Percentiles rank a stretch among this genome's conserved stretches.
Evolutionary conservation across 805 yeast species (phyloP).

Genomic region (Zygotorulaspora chibaensis): DNA sequence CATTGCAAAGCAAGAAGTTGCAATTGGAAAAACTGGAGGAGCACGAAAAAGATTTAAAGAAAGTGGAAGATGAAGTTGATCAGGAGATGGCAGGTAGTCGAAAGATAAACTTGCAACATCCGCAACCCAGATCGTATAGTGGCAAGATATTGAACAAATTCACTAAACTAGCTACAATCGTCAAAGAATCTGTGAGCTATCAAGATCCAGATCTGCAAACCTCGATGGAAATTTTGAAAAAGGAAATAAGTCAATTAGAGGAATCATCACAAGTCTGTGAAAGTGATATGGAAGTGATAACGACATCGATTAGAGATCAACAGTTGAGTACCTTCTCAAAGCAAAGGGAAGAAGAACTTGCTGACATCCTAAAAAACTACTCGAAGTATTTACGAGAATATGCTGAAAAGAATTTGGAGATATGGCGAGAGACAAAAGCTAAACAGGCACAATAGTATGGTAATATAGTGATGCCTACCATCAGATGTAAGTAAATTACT

Average conservation of each 20-base stretch:
- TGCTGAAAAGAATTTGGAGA: slow-evolving; percentile 28
- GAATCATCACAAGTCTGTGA: slow-evolving; percentile 27
- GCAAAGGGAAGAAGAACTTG: slow-evolving; percentile 24
- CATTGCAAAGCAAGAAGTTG: slow-evolving; percentile 20
- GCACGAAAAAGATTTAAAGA: slow-evolving; percentile 24
- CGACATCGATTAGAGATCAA: slow-evolving; percentile 29
- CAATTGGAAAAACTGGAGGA: slow-evolving; percentile 28
- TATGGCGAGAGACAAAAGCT: slow-evolving; percentile 29
- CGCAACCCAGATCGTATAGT: slow-evolving; percentile 22
- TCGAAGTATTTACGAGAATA: slow-evolving; percentile 29
- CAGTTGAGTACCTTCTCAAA: slow-evolving; percentile 31
- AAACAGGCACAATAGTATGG: slow-evolving; percentile 6
- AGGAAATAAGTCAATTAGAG: slow-evolving; percentile 25
- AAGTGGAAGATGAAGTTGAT: slow-evolving; percentile 24
- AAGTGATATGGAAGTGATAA: slow-evolving; percentile 30
- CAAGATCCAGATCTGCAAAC: slow-evolving; percentile 29
- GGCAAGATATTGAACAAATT: slow-evolving; percentile 28
- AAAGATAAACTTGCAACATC: slow-evolving; percentile 19
- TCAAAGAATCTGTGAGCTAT: slow-evolving; percentile 32
- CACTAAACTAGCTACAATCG: slow-evolving; percentile 30
- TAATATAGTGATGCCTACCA: too few species aligned
- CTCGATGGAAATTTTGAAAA: slow-evolving; percentile 18
- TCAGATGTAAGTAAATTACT: too few species aligned
- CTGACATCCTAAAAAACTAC: slow-evolving; percentile 24
- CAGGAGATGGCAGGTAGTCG: slow-evolving; percentile 22